Evolutionary conservation across 768 basidiomycete species (phyloP).

Genomic region (Mycena haematopus): DNA sequence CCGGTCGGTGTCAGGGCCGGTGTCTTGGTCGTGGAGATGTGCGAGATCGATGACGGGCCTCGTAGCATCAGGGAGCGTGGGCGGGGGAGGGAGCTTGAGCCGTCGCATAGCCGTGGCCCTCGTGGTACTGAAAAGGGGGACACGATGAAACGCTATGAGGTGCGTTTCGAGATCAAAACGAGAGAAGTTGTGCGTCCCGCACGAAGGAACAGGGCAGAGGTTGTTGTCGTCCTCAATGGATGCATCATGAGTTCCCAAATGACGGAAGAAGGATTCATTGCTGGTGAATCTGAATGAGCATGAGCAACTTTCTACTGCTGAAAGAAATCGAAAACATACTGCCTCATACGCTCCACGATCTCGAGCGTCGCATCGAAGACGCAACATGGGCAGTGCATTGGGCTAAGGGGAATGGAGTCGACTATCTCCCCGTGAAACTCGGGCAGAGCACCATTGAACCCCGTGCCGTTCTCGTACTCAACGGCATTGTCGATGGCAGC

Average conservation of each 20-base stretch:
- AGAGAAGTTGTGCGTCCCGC: neutral
- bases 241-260: neutral
- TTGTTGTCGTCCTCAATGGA: neutral
- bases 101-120: too few relatives aligned
- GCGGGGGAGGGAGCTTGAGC: too few relatives aligned
- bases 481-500: neutral
- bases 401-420: neutral
- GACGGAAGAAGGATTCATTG: neutral
- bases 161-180: neutral
- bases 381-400: neutral
- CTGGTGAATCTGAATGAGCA: neutral
- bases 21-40: too few relatives aligned
- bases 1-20: too few relatives aligned
- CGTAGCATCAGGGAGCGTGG: too few relatives aligned
- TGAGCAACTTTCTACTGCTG: neutral
- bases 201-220: conserved; percentile 1
- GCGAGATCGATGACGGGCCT: too few relatives aligned
- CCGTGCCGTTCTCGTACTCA: neutral
- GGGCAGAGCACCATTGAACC: neutral
- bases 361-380: neutral
- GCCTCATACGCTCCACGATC: neutral
- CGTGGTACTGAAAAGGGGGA: neutral
- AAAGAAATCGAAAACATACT: neutral
- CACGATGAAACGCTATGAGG: neutral
- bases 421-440: neutral